Base-by-base conservation (phyloP, 495 filamentous ascomycete genomes). In the Corynascus novoguineensis region DNA sequence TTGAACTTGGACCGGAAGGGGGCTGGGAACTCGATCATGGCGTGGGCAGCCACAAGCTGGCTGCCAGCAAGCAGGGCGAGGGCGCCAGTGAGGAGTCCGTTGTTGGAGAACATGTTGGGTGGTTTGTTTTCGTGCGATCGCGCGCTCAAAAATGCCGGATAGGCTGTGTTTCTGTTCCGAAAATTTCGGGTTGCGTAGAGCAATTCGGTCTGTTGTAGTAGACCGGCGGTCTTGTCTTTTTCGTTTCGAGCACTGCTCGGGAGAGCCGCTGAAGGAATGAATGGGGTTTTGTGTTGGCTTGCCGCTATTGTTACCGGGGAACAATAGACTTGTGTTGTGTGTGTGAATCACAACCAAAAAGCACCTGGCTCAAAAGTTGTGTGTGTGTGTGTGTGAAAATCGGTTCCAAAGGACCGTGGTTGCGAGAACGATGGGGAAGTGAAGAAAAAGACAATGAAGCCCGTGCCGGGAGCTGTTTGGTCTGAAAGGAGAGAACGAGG, bases 21-120 rank as follows among this genome's bases (percentile, higher is more conserved):
- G 15, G 75, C 60, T n/a, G 83, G 85, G 50, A 71, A 71, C 22
- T 60, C 60, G 75, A 88, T 80, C 63, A 77, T 70, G 75, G 86
- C 83, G 68, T 87, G 85, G 12, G 78, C 83, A 11, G 74, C 58
- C 44, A 71, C 72, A 47, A 77, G 64, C 56, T 74, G 62, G 55
- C 65, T 48, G 35, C 62, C 60, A 14, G 65, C 60, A 35, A 73
- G 60, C 47, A 73, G 63, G 53, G 62, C 65, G 52, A 68, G 11
- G 31, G 63, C 55, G 61, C 60, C 57, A 45, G 66, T 59, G 35
- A 56, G 54, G 57, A 64, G 64, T 29, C 61, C 61, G 63, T 60
- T 65, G n/a, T n/a, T n/a, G 61, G 68, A 67, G 55, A 69, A 65
- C 72, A 73, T 76, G 11, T 65, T 75, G 8, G 47, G 8, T 25